Evolutionary conservation across 2,329 filamentous ascomycete species (phyloP), one percentile per base, ranked within the genome.

Genomic region (Pestalotiopsis sp.): DNA sequence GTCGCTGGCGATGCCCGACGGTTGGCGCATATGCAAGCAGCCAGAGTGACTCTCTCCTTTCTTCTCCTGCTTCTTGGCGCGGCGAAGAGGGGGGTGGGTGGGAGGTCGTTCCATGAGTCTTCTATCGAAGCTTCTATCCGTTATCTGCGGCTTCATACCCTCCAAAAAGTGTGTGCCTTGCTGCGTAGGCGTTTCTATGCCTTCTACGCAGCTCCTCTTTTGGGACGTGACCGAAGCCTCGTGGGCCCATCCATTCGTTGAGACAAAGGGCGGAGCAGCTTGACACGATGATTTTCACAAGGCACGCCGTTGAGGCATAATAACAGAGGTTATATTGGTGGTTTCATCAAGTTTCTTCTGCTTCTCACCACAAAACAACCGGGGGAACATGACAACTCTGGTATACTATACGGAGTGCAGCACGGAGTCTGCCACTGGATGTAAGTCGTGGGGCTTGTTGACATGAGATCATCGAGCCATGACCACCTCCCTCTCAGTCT

Each of bases 131-230:
- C 75, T 78, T 78, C 76, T 71, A 78, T 76, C 73, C 49, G 73
- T 77, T 78, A 78, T 78, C 75, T 76, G 70, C 70, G 71, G 71
- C 25, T 71, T 74, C 72, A 31, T 14, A 27, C n/a, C 31, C 27
- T 39, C 45, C 45, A 73, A 20, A 52, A 20, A n/a, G 45, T 23
- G 45, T 52, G 45, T 52, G 45, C 20, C 31, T 23, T 20, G 62
- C 36, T 52, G 38, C 45, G 17, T 27, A 38, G 45, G 20, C 38
- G 25, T 36, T 38, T 57, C 41, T 57, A 71, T 68, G 71, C 72
- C 65, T 77, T 78, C 76, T 74, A 72, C 76, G 74, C 76, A 78
- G 75, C 76, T 78, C 76, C 76, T 75, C 71, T 66, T 74, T 77
- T 76, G 59, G 76, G 76, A 73, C 69, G 66, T 66, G 61, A 70